A percentile compares a stretch with the other conserved stretches of the same genome.
Evolutionary conservation across 2,329 filamentous ascomycete species (phyloP).

Genomic region (Samsoniella hepiali): DNA sequence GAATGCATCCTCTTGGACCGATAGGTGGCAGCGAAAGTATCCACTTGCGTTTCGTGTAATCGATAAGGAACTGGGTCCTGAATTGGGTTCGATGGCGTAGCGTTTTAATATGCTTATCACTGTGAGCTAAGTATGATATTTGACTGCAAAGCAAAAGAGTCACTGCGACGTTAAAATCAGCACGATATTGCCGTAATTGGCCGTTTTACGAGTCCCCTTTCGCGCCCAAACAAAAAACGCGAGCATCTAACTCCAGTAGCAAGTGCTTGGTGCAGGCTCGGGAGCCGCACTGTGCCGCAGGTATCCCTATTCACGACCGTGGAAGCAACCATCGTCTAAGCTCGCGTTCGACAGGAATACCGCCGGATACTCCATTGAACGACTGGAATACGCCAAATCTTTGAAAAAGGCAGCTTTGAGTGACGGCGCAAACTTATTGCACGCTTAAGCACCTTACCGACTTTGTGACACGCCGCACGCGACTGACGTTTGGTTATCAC

Average conservation of each 20-base stretch:
- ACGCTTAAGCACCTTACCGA: neutral
- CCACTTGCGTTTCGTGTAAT: constrained; percentile 10
- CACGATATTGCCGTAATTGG: neutral
- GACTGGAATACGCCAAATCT: neutral
- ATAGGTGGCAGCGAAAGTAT: neutral
- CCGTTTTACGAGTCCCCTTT: neutral
- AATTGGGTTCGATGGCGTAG: constrained; percentile 5
- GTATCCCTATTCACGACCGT: constrained; percentile 2
- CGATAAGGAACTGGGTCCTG: constrained; percentile 1
- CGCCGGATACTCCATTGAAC: neutral
- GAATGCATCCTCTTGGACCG: neutral
- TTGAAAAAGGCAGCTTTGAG: neutral
- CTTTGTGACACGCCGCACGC: constrained; percentile 8
- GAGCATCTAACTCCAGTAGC: neutral
- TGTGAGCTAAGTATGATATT: neutral
- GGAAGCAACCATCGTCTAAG: neutral
- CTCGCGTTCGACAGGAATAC: neutral
- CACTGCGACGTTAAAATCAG: neutral
- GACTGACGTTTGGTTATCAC: neutral
- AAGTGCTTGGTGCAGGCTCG: neutral
- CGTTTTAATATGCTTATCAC: neutral
- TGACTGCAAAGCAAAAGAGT: neutral
- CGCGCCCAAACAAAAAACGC: neutral
- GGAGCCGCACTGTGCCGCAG: neutral
- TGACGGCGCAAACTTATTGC: neutral